phyloP scores from a whole-genome alignment of 129 eudicot species.

The Saussurea involucrata region DNA sequence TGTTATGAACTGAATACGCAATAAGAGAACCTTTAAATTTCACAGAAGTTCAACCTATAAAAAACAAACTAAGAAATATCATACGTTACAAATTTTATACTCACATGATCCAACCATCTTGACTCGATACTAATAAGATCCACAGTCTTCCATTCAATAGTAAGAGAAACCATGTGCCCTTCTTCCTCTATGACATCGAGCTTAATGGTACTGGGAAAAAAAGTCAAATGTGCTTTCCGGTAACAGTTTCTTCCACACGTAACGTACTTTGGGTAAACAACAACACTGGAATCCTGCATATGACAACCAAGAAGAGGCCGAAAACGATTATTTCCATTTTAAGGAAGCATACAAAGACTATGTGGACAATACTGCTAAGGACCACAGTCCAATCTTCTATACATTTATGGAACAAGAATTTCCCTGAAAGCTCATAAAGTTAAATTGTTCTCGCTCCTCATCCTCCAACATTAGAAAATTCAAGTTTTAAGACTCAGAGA shows the following conservation, averaged over 20 bases:
- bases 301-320: background rate
- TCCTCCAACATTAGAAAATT: background rate
- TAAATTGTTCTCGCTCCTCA: constrained; percentile 1
- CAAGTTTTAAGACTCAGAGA: background rate
- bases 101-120: constrained; percentile 44
- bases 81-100: constrained; percentile 13
- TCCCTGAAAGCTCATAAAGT: background rate
- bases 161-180: constrained; percentile 22
- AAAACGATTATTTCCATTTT: constrained; percentile 9
- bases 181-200: constrained; percentile 32
- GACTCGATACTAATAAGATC: constrained; percentile 55
- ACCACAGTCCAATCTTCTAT: background rate
- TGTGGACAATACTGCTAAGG: background rate
- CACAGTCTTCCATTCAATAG: constrained; percentile 38
- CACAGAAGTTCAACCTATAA: background rate
- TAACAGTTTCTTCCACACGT: constrained; percentile 28
- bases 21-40: background rate
- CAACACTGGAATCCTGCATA: constrained; percentile 50
- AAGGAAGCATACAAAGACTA: background rate
- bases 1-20: constrained; percentile 23
- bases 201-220: constrained; percentile 34
- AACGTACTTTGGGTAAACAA: constrained; percentile 36
- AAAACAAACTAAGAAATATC: background rate
- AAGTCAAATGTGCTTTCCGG: constrained; percentile 34
- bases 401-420: background rate